phyloP scores from a whole-genome alignment of 2,329 filamentous ascomycete species.

The Knoxdaviesia capensis region DNA sequence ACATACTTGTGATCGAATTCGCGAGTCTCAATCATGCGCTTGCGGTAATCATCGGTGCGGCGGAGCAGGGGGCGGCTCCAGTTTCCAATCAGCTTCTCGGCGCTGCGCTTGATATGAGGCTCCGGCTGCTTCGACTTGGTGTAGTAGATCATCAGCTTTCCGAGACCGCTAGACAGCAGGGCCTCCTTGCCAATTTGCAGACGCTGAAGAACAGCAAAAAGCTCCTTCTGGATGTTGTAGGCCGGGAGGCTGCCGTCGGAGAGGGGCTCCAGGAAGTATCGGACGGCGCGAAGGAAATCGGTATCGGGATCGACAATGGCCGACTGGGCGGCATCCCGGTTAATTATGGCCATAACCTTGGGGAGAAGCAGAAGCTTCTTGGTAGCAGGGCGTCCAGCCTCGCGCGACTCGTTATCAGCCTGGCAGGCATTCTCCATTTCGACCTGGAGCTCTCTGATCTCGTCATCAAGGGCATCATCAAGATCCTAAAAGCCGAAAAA shows the following conservation, averaged over 20 bases:
- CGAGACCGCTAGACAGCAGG: slow-evolving; percentile 77
- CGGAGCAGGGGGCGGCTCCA: slow-evolving; percentile 93
- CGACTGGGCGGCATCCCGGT: slow-evolving; percentile 69
- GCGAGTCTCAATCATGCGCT: slow-evolving; percentile 46
- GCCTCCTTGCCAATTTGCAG: slow-evolving; percentile 83
- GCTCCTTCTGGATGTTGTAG: slow-evolving; percentile 91
- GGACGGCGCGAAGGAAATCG: slow-evolving; percentile 84
- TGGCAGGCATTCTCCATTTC: slow-evolving; percentile 83
- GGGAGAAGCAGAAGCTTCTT: slow-evolving; percentile 90
- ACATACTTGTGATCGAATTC: slow-evolving; percentile 44
- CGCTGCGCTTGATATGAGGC: slow-evolving; percentile 75
- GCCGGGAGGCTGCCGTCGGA: slow-evolving; percentile 87
- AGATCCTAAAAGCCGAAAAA: slow-evolving; percentile 42
- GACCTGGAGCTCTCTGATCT: slow-evolving; percentile 71
- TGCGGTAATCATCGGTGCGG: slow-evolving; percentile 85
- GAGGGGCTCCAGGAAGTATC: slow-evolving; percentile 91
- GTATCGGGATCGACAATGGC: slow-evolving; percentile 84
- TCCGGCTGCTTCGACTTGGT: slow-evolving; percentile 87
- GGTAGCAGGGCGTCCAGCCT: slow-evolving; percentile 59
- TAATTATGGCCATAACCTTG: slow-evolving; percentile 72
- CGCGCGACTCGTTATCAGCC: slow-evolving; percentile 65
- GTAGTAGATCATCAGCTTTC: slow-evolving; percentile 93
- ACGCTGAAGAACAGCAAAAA: slow-evolving; percentile 61
- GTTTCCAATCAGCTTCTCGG: slow-evolving; percentile 78
- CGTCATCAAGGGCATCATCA: slow-evolving; percentile 74